Conservation (phyloP, 495 filamentous ascomycete species). For the Hypoxylon intermedium region DNA sequence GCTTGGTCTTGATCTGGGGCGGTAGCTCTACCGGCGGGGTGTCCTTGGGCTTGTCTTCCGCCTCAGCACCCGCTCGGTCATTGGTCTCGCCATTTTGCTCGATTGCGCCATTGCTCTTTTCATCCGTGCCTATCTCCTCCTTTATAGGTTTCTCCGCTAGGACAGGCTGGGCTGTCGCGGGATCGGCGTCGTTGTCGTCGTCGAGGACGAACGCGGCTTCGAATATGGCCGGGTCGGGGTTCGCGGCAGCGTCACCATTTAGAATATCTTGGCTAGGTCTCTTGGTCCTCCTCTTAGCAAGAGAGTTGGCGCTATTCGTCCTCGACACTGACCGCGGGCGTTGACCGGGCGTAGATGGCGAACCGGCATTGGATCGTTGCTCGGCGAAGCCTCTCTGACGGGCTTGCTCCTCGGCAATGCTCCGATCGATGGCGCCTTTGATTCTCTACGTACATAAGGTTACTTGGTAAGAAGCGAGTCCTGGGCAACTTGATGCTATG, state of each 20-base stretch:
- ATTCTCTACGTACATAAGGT: conserved; percentile 64
- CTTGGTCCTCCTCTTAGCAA: conserved; percentile 49
- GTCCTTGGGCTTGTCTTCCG: conserved; percentile 22
- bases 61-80: conserved; percentile 5
- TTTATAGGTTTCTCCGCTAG: conserved; percentile 30
- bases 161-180: conserved; percentile 61
- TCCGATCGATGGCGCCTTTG: conserved; percentile 83
- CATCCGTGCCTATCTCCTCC: conserved; percentile 39
- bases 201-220: conserved; percentile 83
- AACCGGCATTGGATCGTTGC: conserved; percentile 50
- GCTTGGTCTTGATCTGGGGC: conserved; percentile 70
- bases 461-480: conserved; percentile 1
- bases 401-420: conserved; percentile 89
- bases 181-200: conserved; percentile 71
- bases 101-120: conserved; percentile 32
- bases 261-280: conserved; percentile 53
- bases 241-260: conserved; percentile 53
- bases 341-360: conserved; percentile 58
- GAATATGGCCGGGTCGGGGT: conserved; percentile 83
- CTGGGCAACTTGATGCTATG: neutral
- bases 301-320: conserved; percentile 51
- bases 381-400: conserved; percentile 63
- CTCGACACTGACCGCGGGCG: conserved; percentile 61
- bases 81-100: conserved; percentile 45
- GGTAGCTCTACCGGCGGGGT: conserved; percentile 65